Conservation (phyloP, 2,329 filamentous ascomycete species). For the Ceratocystis lukuohia region DNA sequence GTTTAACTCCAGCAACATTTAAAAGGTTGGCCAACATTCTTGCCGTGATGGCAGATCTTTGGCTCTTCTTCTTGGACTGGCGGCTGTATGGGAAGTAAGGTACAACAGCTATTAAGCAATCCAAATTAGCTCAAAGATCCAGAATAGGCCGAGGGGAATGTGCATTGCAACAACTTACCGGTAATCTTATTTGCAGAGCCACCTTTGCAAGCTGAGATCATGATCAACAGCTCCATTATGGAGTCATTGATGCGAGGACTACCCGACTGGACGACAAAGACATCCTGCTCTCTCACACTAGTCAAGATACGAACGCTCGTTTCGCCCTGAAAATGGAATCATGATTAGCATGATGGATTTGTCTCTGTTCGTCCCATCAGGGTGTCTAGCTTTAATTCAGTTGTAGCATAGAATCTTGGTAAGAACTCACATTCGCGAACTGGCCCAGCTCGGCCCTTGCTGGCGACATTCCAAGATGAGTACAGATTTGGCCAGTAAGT, state of each 20-base stretch:
- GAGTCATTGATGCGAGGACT: constrained; percentile 95
- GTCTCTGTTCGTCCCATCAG: neutral
- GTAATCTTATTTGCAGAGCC: constrained; percentile 94
- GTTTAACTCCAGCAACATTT: constrained; percentile 84
- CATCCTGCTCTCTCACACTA: constrained; percentile 90
- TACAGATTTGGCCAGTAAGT: constrained; percentile 52
- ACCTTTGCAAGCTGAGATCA: constrained; percentile 97
- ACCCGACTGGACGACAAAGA: constrained; percentile 96
- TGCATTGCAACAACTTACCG: constrained; percentile 41
- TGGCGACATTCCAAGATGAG: constrained; percentile 52
- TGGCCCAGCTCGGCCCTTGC: constrained; percentile 53
- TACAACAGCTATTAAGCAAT: constrained; percentile 50
- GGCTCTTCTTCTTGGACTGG: constrained; percentile 98
- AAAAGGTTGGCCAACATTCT: constrained; percentile 94
- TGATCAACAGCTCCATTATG: constrained; percentile 97
- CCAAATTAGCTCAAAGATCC: constrained; percentile 10
- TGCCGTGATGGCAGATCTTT: constrained; percentile 89
- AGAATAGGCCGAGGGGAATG: neutral
- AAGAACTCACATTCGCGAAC: constrained; percentile 50
- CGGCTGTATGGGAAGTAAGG: constrained; percentile 98
- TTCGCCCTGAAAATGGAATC: constrained; percentile 42
- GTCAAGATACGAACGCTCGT: constrained; percentile 56
- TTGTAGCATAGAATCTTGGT: neutral
- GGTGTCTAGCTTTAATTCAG: constrained; percentile 4
- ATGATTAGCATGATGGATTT: constrained; percentile 15